These are phyloP conservation scores for Leccinum ochraceum DNA, from an alignment of 768 basidiomycete species.

Conservation along the genomic window DNA sequence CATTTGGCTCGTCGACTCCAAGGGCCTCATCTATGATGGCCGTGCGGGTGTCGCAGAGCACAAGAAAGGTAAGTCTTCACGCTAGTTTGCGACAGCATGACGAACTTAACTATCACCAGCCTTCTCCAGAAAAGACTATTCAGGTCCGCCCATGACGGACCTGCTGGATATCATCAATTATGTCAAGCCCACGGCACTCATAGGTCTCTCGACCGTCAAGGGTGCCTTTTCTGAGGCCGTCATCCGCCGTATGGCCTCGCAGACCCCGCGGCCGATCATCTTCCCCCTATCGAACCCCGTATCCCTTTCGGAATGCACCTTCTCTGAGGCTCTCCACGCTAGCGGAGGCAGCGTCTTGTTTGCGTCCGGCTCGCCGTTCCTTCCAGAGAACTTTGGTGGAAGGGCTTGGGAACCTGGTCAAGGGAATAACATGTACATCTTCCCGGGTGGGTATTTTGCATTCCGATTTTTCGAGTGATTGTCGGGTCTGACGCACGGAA, in stretches of 20 bases:
- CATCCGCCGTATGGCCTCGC: conserved; percentile 72
- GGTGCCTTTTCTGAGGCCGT: conserved; percentile 76
- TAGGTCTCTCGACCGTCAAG: conserved; percentile 88
- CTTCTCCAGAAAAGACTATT: conserved; percentile 82
- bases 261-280: conserved; percentile 84
- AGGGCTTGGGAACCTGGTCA: conserved; percentile 74
- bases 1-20: conserved; percentile 86
- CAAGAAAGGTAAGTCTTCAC: conserved; percentile 65
- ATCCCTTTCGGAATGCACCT: conserved; percentile 78
- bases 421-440: conserved; percentile 94
- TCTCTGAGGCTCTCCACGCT: conserved; percentile 69
- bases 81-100: not conserved
- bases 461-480: not conserved
- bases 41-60: conserved; percentile 76
- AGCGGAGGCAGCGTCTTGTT: conserved; percentile 80
- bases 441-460: conserved; percentile 48
- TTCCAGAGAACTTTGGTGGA: conserved; percentile 55
- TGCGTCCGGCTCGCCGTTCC: conserved; percentile 88
- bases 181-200: conserved; percentile 84
- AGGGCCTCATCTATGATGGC: conserved; percentile 78
- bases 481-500: conserved; percentile 5
- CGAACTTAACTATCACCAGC: conserved; percentile 39
- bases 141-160: conserved; percentile 70
- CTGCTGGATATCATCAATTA: conserved; percentile 77
- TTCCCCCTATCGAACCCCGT: conserved; percentile 94